Base-by-base conservation (phyloP, 73 alveolate species). In the Tetrahymena thermophila region DNA sequence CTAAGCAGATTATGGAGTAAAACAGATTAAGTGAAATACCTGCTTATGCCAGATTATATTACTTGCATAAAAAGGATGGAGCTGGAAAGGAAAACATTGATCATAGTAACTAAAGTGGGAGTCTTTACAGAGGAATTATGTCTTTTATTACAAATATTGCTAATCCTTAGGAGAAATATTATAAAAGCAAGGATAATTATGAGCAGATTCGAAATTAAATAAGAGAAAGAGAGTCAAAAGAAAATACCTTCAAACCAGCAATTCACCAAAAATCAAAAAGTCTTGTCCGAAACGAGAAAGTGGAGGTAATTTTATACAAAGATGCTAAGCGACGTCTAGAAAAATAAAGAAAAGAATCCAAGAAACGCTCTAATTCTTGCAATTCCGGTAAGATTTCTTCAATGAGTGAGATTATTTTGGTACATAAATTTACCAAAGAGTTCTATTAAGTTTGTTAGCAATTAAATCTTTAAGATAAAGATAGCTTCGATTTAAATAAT, bases 301-400 rank as follows among this genome's bases (percentile, higher is more conserved):
- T 95, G 1, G 94, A 85, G 25, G 95, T 40, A n/a, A 42, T 93
- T 25, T 94, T 95, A 25, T 35, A 93, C 84, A 58, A 93, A 31
- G 97, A 95, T 56, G 97, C 97, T 25, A 28, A 56, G 94, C 71
- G 94, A 3, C 71, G 97, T 35, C 23, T 93, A 58, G 96, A 83
- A 95, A 95, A 95, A 84, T 10, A 93, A 56, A 95, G 40, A 35
- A 21, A 35, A 11, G 95, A 85, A 50, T 34, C 42, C 25, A 37
- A 40, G 31, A 38, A 37, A n/a, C 58, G 43, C 42, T 85, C 96
- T 23, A 50, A 84, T 28, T 94, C 96, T 23, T 55, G 56, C 14
- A 83, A 71, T 31, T 94, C 89, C n/a, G 35, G 89, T 1, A 71
- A 71, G 42, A n/a, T 71, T 28, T 71, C 89, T 71, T 71, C 13